A percentile compares a stretch with the other conserved stretches of the same genome.
These are phyloP conservation scores for Naegleria fowleri DNA, from an alignment of 208 protist genomes.

Conservation along the genomic window DNA sequence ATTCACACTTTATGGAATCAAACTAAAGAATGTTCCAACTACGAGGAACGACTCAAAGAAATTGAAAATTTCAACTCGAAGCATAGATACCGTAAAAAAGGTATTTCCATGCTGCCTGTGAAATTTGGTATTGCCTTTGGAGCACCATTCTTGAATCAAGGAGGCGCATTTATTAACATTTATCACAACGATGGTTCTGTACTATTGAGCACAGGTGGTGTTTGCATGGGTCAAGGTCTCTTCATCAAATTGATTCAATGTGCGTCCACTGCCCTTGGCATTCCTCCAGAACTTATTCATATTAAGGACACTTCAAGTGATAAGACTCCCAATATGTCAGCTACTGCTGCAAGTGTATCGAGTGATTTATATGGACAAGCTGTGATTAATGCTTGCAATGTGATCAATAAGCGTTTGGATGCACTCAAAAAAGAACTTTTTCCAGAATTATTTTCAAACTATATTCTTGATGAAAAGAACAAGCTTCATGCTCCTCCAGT, in stretches of 20 bases:
- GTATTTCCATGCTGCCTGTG: slow-evolving; percentile 58
- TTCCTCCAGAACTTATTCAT: slow-evolving; percentile 45
- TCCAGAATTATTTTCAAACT: not conserved
- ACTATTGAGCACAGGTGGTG: slow-evolving; percentile 57
- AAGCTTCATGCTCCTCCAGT: not conserved
- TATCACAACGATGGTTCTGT: slow-evolving; percentile 60
- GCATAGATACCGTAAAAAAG: slow-evolving; percentile 67
- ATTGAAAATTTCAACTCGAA: slow-evolving; percentile 60
- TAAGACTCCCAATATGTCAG: slow-evolving; percentile 56
- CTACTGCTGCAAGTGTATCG: slow-evolving; percentile 40
- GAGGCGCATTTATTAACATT: slow-evolving; percentile 43
- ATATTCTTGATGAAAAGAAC: not conserved
- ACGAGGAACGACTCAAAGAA: slow-evolving; percentile 25
- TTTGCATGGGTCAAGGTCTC: slow-evolving; percentile 61
- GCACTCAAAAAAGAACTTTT: slow-evolving; percentile 12
- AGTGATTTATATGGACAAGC: slow-evolving; percentile 21
- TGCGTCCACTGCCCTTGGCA: slow-evolving; percentile 45
- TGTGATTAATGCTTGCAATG: slow-evolving; percentile 31
- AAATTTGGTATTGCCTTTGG: slow-evolving; percentile 78
- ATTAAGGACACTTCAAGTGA: slow-evolving; percentile 53
- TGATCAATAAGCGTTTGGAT: slow-evolving; percentile 32
- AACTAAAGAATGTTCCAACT: slow-evolving; percentile 20
- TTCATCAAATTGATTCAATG: slow-evolving; percentile 53
- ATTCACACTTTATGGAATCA: slow-evolving; percentile 48
- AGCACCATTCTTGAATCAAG: slow-evolving; percentile 61